Evolutionary conservation across 768 basidiomycete genomes (phyloP).

Genomic region (Dentipellis sp.): DNA sequence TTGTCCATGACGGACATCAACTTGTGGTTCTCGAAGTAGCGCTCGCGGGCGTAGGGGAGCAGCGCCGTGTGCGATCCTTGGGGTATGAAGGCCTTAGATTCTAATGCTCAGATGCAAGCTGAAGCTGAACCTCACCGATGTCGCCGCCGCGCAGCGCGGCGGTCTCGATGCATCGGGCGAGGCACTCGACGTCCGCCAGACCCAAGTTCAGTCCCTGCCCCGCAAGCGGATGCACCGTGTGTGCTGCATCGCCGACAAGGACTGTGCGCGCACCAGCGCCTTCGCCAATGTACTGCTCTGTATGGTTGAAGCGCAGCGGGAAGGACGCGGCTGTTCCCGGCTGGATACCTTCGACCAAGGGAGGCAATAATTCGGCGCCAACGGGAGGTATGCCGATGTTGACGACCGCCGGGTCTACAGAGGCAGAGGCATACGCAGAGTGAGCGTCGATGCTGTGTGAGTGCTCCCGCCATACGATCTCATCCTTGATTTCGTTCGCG

Average conservation of each 20-base stretch:
- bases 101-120: background rate
- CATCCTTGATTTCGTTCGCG: slow-evolving; percentile 40
- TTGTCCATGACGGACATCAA: slow-evolving; percentile 83
- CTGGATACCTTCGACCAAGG: slow-evolving; percentile 64
- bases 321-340: slow-evolving; percentile 76
- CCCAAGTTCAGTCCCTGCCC: slow-evolving; percentile 96
- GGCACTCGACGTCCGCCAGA: slow-evolving; percentile 72
- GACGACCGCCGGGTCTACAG: slow-evolving; percentile 17
- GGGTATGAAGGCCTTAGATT: background rate
- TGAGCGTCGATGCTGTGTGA: slow-evolving; percentile 56
- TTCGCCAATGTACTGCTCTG: slow-evolving; percentile 78
- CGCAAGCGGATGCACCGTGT: slow-evolving; percentile 89
- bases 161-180: slow-evolving; percentile 54
- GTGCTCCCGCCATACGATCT: slow-evolving; percentile 65
- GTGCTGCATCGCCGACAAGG: slow-evolving; percentile 93
- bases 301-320: slow-evolving; percentile 81
- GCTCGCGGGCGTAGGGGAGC: slow-evolving; percentile 64
- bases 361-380: slow-evolving; percentile 61
- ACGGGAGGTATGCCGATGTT: slow-evolving; percentile 46
- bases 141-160: slow-evolving; percentile 64
- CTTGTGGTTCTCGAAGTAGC: slow-evolving; percentile 83
- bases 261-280: slow-evolving; percentile 61
- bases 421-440: slow-evolving; percentile 53
- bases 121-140: slow-evolving; percentile 46
- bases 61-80: slow-evolving; percentile 71